Conservation (phyloP, 129 eudicot species). For the Centaurea solstitialis region DNA sequence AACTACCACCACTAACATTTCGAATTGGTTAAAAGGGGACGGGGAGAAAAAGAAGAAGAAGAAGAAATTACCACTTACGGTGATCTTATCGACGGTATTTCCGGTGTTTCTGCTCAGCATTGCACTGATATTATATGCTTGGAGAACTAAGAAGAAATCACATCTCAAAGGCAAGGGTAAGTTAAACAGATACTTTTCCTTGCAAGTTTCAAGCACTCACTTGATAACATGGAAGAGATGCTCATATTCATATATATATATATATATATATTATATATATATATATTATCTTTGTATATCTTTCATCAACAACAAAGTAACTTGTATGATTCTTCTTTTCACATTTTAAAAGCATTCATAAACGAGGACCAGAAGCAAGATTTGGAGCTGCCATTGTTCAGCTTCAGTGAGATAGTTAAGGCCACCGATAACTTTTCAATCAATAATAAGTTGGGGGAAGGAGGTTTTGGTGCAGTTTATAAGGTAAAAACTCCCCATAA, state of each 20-base stretch:
- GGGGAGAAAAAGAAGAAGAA: slow-evolving; percentile 13
- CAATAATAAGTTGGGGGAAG: slow-evolving; percentile 41
- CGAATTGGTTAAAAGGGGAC: neutral
- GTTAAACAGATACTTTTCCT: neutral
- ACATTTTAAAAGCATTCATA: neutral
- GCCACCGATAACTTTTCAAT: slow-evolving; percentile 33
- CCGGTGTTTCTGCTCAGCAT: slow-evolving; percentile 6
- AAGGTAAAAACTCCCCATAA: slow-evolving; percentile 14
- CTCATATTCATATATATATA: too few relatives aligned
- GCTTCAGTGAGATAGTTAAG: slow-evolving; percentile 9
- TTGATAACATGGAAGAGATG: neutral
- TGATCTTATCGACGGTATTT: neutral
- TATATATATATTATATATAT: too few relatives aligned
- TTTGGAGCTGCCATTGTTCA: slow-evolving; percentile 28
- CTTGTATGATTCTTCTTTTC: neutral
- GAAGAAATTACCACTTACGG: neutral
- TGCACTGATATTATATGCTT: slow-evolving; percentile 13
- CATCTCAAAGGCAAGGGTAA: slow-evolving; percentile 1
- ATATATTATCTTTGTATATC: neutral
- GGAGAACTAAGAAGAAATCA: slow-evolving; percentile 17
- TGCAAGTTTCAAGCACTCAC: neutral
- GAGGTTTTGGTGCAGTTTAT: slow-evolving; percentile 47
- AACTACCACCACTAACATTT: neutral
- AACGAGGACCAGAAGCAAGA: slow-evolving; percentile 22
- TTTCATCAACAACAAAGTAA: neutral